Base-by-base conservation (phyloP, 139 green algal genomes). In the Haematococcus lacustris region DNA sequence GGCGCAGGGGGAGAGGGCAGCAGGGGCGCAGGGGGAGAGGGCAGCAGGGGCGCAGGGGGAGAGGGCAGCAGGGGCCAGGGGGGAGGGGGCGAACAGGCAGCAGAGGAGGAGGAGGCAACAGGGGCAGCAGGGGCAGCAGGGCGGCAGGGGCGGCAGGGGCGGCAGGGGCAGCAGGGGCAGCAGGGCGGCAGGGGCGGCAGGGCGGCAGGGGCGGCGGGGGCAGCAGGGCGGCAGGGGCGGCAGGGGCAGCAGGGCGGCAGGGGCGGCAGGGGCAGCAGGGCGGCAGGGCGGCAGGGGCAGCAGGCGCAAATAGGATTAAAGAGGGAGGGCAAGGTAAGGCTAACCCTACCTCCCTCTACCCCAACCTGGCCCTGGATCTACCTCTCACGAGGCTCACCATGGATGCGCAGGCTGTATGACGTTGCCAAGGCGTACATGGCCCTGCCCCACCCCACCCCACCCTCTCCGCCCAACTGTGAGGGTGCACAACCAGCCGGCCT, bases 391-490 rank as follows among this genome's bases (percentile, higher is more conserved):
- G 13, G 47, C 47, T 57, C 47, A 28, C 13, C 47, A 28, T 57
- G 47, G 13, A 57, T 57, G n/a, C n/a, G 53, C 53, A 64, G 53
- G 53, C 21, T 69, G 30, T 69, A 69, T 26, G 63, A 69, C 35
- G 33, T 69, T 34, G 63, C 63, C 63, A 69, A 69, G 63, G 33
- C 63, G 3, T 69, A 69, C n/a, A n/a, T n/a, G n/a, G n/a, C n/a
- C n/a, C n/a, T n/a, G n/a, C n/a, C n/a, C n/a, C n/a, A n/a, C n/a
- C n/a, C 43, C 17, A 53, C 43, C 43, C 17, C 43, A 17, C 17
- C 9, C 43, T 17, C 9, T 53, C 43, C 43, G 43, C 43, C 43
- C 9, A 9, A 17, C 43, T 66, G 59, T 38, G 59, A 32, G 59
- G 4, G 3, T 38, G 30, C 7, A 66, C 59, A 53, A 53, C 43